Evolutionary conservation across 2,329 filamentous ascomycete species (phyloP), one percentile per base, ranked within the genome.

Genomic region (Triangularia setosa): DNA sequence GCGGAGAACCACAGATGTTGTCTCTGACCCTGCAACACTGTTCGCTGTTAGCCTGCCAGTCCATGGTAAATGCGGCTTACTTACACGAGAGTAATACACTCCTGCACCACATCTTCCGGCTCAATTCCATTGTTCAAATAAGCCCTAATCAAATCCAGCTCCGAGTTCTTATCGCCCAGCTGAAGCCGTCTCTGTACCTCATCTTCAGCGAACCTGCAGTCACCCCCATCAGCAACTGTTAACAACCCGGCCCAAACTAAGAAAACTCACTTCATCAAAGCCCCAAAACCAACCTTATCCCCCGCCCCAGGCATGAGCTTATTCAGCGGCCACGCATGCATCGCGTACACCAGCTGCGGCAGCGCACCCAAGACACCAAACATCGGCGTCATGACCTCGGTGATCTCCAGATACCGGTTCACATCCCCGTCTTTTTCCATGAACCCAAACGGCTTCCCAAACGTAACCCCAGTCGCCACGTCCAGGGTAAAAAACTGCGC

Each of bases 401-500:
- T 30, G 18, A 70, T 71, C 33, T 60, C 58, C 16, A 70, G 67
- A 3, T 63, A 48, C 18, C 27, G 25, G 23, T 78, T 78, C 0
- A 77, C 74, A 66, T 82, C 79, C 8, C 73, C 71, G 65, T 81
- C 76, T 5, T 70, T 65, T 11, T 73, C 71, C 2, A 81, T 69
- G 64, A 78, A 79, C 12, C 79, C 79, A 61, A 80, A 80, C 1
- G 75, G 69, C 24, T 77, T 67, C 24, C 81, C 80, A 27, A 83
- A 78, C 0, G 78, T 78, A 7, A 83, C 67, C 25, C 76, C 75
- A 30, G 77, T 80, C 63, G 84, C 80, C 18, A 83, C 79, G 64
- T 84, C 82, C 1, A 83, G 71, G 1, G 80, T 81, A 62, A 83
- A 79, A 72, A 76, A 82, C 33, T 79, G 77, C 5, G 78, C 75